A percentile compares a stretch with the other conserved stretches of the same genome.
Evolutionary conservation across 164 flowering plant species (phyloP).

Genomic region (Euptelea pleiosperma): DNA sequence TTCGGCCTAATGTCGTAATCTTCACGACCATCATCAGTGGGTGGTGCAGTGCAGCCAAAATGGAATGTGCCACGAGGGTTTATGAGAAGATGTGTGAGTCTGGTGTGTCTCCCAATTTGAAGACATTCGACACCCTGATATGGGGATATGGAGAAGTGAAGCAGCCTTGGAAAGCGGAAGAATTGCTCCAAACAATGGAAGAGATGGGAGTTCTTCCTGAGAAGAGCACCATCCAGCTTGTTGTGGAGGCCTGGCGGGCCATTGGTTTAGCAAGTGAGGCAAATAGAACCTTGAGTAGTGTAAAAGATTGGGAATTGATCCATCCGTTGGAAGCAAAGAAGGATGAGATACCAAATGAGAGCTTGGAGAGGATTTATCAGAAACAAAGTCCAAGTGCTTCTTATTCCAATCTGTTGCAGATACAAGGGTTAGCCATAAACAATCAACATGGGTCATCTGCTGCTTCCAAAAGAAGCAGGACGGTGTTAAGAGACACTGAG

Average conservation of each 20-base stretch:
- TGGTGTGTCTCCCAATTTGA: slow-evolving; percentile 70
- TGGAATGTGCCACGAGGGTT: slow-evolving; percentile 62
- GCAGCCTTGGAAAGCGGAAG: slow-evolving; percentile 92
- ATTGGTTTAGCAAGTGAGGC: slow-evolving; percentile 57
- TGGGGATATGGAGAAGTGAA: slow-evolving; percentile 93
- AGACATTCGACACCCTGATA: slow-evolving; percentile 81
- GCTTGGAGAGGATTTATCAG: slow-evolving; percentile 19
- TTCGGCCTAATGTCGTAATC: slow-evolving; percentile 77
- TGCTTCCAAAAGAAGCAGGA: slow-evolving; percentile 25
- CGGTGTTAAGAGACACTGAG: slow-evolving; percentile 27
- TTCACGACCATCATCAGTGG: slow-evolving; percentile 93
- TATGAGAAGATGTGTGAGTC: slow-evolving; percentile 57
- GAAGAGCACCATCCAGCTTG: slow-evolving; percentile 48
- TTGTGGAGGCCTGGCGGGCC: slow-evolving; percentile 72
- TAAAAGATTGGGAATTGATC: slow-evolving; percentile 13
- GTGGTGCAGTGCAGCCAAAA: slow-evolving; percentile 82
- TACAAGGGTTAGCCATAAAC: slow-evolving; percentile 13
- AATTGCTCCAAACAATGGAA: slow-evolving; percentile 60
- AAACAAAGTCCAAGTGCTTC: slow-evolving; percentile 25
- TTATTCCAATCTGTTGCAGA: slow-evolving; percentile 23
- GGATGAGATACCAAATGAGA: slow-evolving; percentile 16
- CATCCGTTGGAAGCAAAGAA: slow-evolving; percentile 2
- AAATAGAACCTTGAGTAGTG: slow-evolving; percentile 30
- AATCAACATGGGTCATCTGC: slow-evolving; percentile 23
- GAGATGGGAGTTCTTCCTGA: slow-evolving; percentile 46